Base-by-base conservation (phyloP, 495 filamentous ascomycete species). In the Trichoderma reesei region DNA sequence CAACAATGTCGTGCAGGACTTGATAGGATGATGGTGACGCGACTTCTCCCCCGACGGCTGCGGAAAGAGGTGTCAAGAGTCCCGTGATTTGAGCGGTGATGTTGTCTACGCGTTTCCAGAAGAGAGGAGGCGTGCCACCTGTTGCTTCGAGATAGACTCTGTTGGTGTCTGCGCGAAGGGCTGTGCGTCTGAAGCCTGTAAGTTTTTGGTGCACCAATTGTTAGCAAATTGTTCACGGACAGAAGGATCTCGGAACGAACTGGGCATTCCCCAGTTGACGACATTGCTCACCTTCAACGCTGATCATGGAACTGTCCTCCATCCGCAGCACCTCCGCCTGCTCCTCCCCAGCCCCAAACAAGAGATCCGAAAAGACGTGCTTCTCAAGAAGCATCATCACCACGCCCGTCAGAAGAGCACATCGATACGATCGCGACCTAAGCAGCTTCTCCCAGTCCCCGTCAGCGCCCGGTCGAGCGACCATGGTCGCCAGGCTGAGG, bases 31-130 rank as follows among this genome's bases (percentile, higher is more conserved):
- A 36, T 14, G 10, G 51, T 34, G 51, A 56, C 14, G 51, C 26
- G 9, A 26, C 51, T 2, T 61, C 59, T 61, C 20, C 59, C 18
- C 59, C 59, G 2, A 61, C 4, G 5, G 11, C 33, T 11, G 5
- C 14, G 13, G 39, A 61, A 20, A 61, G 59, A 20, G 59, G 59
- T 18, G 20, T 41, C 18, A 61, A 36, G 16, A 61, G 34, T 5
- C 18, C 39, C 16, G 31, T 3, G 39, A 61, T 61, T 26, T 41
- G 59, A 0, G 59, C 36, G 36, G 59, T 41, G 10, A 61, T 61
- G 6, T 61, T 61, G 59, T 38, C 59, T 41, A 61, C 59, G 9
- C 33, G 3, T 20, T 61, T 41, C 59, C 59, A 61, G 59, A 61
- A 61, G 7, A 61, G 33, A 13, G 59, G 59, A 10, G 59, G 59